These are phyloP conservation scores for Neurospora crassa DNA, from an alignment of 2,329 filamentous ascomycete species.

Conservation along the genomic window DNA sequence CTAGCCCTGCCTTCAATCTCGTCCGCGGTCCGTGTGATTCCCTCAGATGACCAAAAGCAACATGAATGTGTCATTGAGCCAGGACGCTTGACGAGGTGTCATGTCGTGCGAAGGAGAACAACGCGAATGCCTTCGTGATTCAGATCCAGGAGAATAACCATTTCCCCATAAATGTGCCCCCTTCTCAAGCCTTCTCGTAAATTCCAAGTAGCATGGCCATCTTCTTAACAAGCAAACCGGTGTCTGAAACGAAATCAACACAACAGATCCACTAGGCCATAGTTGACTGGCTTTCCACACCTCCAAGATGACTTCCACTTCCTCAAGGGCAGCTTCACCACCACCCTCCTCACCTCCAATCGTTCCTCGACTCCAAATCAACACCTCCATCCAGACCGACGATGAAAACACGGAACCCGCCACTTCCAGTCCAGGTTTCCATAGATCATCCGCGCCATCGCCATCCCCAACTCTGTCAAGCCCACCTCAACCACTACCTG, in stretches of 20 bases:
- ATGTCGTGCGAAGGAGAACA: not conserved
- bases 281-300: fast-evolving
- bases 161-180: not conserved
- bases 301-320: not conserved
- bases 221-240: not conserved
- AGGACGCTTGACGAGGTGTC: not conserved
- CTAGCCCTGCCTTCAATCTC: not conserved
- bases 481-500: not conserved
- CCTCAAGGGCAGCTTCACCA: not conserved
- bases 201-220: not conserved
- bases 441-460: not conserved
- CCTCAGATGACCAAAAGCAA: not conserved
- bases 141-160: not conserved
- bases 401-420: not conserved
- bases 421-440: not conserved
- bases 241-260: not conserved
- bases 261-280: not conserved
- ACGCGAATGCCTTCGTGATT: not conserved
- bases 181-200: not conserved
- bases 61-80: not conserved
- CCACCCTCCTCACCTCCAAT: not conserved
- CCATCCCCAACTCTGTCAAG: not conserved
- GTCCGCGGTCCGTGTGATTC: not conserved
- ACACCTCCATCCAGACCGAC: not conserved
- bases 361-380: not conserved